Evolutionary conservation across 2,329 filamentous ascomycete species (phyloP), one percentile per base, ranked within the genome.

Genomic region (Capronia coronata): DNA sequence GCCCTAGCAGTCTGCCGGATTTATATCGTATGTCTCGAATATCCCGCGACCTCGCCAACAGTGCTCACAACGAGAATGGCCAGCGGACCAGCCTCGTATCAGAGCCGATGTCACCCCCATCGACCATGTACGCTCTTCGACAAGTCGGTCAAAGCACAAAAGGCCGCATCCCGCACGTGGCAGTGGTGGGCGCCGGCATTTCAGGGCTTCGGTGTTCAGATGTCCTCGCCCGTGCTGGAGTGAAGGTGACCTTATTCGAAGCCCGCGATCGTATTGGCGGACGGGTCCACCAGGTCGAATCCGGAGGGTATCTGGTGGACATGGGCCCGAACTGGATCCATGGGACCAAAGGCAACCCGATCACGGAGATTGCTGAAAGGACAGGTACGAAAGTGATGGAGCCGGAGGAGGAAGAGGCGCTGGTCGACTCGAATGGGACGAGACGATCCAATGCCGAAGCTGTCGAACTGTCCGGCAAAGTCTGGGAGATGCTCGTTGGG

Each of bases 321-420:
- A 64, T 81, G 76, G 79, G 79, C 2, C 76, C 80, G 1, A 83
- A 82, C 55, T 83, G 79, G 79, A 82, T 83, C 43, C 80, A 83
- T 62, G 80, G 79, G 13, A 77, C 76, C 1, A 68, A 76, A 2
- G 66, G 75, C 34, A 83, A 82, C 57, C 79, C 80, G 0, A 80
- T 83, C 18, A 66, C 75, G 42, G 66, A 73, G 11, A 68, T 83
- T n/a, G 79, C 78, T 11, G 67, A 71, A 51, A 62, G 71, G 48
- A 79, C 78, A 1, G 64, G 68, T 9, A 80, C 77, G 0, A 56
- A 65, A 8, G 67, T 75, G 2, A 70, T 76, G 60, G 71, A 70
- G 38, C 77, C 75, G 64, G 74, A 77, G 49, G 75, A 77, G n/a
- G 64, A 67, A 6, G 71, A 73, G 52, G 61, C 68, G 1, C 58